phyloP scores from a whole-genome alignment of 768 basidiomycete species.

The Mycena chlorophos region DNA sequence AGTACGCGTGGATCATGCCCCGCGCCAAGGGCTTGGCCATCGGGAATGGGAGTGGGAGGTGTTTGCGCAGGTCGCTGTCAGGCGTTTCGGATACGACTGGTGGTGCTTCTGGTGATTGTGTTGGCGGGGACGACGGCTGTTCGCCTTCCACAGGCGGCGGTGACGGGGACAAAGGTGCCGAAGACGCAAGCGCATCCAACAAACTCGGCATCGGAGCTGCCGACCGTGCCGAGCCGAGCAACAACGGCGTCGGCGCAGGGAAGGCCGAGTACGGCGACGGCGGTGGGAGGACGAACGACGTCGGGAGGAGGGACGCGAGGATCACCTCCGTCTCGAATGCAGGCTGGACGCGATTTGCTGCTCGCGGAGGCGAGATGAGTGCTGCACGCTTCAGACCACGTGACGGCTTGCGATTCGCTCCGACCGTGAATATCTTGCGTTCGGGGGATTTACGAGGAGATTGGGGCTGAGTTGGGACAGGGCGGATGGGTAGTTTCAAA shows the following conservation, averaged over 20 bases:
- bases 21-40: conserved; percentile 68
- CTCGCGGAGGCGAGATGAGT: conserved; percentile 28
- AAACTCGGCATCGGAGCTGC: conserved; percentile 8
- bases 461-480: conserved; percentile 36
- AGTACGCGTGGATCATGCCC: conserved; percentile 79
- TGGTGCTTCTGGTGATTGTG: background rate
- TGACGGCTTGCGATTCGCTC: conserved; percentile 43
- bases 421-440: conserved; percentile 44
- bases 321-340: conserved; percentile 58
- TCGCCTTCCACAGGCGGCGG: background rate
- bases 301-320: conserved; percentile 56
- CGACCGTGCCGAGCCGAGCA: too few relatives aligned
- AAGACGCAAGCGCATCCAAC: background rate
- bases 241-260: conserved; percentile 49
- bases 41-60: too few relatives aligned
- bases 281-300: conserved; percentile 75
- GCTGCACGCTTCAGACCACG: conserved; percentile 51
- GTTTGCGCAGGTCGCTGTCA: conserved; percentile 39
- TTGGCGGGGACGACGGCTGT: background rate
- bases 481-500: conserved; percentile 23
- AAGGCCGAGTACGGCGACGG: conserved; percentile 71
- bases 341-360: conserved; percentile 34
- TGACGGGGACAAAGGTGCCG: background rate
- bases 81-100: conserved; percentile 4
- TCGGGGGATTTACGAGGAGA: conserved; percentile 47